phyloP scores from a whole-genome alignment of 306 rosid genomes.

The Cucumis hystrix region DNA sequence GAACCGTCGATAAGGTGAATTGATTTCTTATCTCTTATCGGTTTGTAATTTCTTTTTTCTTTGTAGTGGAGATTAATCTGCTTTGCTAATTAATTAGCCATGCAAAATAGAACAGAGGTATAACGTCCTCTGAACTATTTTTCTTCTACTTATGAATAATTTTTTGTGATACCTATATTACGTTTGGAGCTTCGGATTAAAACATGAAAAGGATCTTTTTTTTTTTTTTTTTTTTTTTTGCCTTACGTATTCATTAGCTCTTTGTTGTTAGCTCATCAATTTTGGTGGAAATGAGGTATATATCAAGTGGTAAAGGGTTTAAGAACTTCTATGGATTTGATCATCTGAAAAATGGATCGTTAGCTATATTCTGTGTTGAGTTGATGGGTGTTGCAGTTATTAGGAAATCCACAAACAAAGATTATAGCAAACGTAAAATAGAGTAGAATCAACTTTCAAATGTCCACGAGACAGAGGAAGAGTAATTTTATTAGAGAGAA shows the following conservation, averaged over 20 bases:
- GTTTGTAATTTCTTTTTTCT: neutral
- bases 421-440: no score
- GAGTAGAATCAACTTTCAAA: no score
- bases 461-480: no score
- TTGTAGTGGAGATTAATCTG: neutral
- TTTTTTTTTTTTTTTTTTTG: neutral
- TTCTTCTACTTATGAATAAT: neutral
- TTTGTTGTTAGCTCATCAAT: neutral
- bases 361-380: neutral
- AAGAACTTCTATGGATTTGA: neutral
- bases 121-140: neutral
- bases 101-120: neutral
- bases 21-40: neutral
- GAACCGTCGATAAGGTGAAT: constrained; percentile 32
- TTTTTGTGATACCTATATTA: neutral
- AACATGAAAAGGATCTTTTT: neutral
- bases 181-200: neutral
- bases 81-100: neutral
- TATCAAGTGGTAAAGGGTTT: neutral
- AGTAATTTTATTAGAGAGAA: no score
- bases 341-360: neutral
- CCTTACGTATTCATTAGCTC: neutral
- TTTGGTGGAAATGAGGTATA: neutral
- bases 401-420: no score
- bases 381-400: neutral